Evolutionary conservation across 2,329 filamentous ascomycete genomes (phyloP).

Genomic region (Tolypocladium inflatum): DNA sequence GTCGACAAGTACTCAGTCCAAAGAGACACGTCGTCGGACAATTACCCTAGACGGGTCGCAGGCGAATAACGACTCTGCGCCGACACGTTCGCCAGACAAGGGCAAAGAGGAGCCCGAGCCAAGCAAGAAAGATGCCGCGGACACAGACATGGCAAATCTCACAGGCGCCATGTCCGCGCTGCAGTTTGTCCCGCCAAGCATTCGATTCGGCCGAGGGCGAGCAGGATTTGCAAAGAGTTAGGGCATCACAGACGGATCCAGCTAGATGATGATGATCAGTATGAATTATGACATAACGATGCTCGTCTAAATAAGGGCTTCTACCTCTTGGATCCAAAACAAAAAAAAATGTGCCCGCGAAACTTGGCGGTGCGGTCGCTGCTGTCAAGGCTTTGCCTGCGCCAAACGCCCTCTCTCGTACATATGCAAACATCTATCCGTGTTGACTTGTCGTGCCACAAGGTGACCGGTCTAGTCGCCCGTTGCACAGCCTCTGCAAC

Average conservation of each 20-base stretch:
- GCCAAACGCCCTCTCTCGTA: neutral
- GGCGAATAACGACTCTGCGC: constrained; percentile 8
- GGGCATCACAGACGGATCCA: constrained; percentile 8
- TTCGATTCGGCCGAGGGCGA: constrained; percentile 54
- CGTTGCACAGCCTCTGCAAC: constrained; percentile 83
- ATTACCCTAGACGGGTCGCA: constrained; percentile 19
- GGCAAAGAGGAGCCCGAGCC: constrained; percentile 4
- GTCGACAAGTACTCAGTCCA: constrained; percentile 26
- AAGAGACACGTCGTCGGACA: constrained; percentile 20
- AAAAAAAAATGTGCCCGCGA: neutral
- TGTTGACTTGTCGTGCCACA: neutral
- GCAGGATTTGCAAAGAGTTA: constrained; percentile 43
- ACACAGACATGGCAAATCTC: constrained; percentile 53
- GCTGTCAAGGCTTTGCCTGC: neutral
- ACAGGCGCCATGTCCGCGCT: constrained; percentile 61
- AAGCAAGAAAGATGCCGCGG: constrained; percentile 17
- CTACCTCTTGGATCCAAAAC: constrained; percentile 20
- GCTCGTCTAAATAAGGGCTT: constrained; percentile 21
- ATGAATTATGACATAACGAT: constrained; percentile 19
- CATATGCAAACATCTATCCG: neutral
- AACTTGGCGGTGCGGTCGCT: neutral
- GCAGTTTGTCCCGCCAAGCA: constrained; percentile 58
- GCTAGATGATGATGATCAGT: constrained; percentile 19
- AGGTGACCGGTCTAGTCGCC: constrained; percentile 49
- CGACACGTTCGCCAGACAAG: constrained; percentile 5